Evolutionary conservation across 768 basidiomycete genomes (phyloP).

Genomic region (Porphyrellus cyaneotinctus): DNA sequence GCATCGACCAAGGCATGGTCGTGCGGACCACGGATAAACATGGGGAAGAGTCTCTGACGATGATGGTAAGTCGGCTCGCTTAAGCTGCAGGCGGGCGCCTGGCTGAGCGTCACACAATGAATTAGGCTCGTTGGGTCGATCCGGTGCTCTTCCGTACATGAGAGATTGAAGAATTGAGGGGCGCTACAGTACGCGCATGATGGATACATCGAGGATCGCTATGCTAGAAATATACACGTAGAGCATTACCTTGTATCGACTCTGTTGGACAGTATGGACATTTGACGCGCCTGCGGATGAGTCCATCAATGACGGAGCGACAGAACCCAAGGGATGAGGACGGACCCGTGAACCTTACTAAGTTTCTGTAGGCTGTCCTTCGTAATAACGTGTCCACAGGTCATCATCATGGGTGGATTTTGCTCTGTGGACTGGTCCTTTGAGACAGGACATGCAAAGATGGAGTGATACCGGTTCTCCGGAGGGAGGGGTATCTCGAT

Average conservation of each 20-base stretch:
- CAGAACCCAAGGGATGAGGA: slow-evolving; percentile 24
- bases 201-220: background rate
- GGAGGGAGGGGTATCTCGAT: slow-evolving; percentile 89
- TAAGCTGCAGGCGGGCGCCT: background rate
- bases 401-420: slow-evolving; percentile 98
- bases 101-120: slow-evolving; percentile 1
- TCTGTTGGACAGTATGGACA: slow-evolving; percentile 96
- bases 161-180: background rate
- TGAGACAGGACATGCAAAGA: slow-evolving; percentile 96
- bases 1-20: slow-evolving; percentile 45
- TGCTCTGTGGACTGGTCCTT: slow-evolving; percentile 92
- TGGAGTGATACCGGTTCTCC: slow-evolving; percentile 90
- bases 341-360: slow-evolving; percentile 80
- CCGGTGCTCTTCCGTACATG: slow-evolving; percentile 7
- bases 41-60: slow-evolving; percentile 51
- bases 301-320: background rate
- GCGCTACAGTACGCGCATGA: slow-evolving; percentile 9
- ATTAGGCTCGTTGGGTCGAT: slow-evolving; percentile 29
- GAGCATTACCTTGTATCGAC: slow-evolving; percentile 50
- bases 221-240: slow-evolving; percentile 62
- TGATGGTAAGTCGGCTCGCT: slow-evolving; percentile 39
- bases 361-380: slow-evolving; percentile 89
- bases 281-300: slow-evolving; percentile 74
- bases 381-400: slow-evolving; percentile 92
- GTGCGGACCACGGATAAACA: slow-evolving; percentile 45